A percentile compares a stretch with the other conserved stretches of the same genome.
Conservation (phyloP, 2,329 filamentous ascomycete species). For the Peltaster fructicola region DNA sequence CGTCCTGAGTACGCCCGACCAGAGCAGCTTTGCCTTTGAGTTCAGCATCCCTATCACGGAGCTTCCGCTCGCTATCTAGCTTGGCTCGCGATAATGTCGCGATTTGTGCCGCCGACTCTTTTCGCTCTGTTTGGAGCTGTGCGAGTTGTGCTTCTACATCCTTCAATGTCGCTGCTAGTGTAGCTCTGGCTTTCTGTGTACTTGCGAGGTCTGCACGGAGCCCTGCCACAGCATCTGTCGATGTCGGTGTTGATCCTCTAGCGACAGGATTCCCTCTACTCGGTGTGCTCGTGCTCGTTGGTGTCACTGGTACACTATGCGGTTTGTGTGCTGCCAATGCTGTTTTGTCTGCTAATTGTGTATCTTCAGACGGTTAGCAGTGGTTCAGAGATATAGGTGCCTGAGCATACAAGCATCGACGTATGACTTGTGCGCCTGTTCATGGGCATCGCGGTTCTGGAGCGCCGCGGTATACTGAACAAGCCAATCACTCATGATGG, state of each 20-base stretch:
- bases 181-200: constrained; percentile 55
- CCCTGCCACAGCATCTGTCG: constrained; percentile 6
- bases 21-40: constrained; percentile 67
- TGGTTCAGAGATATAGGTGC: constrained; percentile 1
- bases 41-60: constrained; percentile 75
- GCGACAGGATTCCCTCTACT: constrained; percentile 2
- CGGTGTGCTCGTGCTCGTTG: constrained; percentile 1
- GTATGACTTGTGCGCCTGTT: constrained; percentile 46
- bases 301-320: not conserved
- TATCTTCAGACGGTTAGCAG: constrained; percentile 21
- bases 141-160: constrained; percentile 46
- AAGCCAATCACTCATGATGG: constrained; percentile 53
- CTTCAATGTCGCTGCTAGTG: constrained; percentile 47
- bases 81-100: constrained; percentile 45
- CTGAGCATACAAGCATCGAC: constrained; percentile 58
- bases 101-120: constrained; percentile 44
- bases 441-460: constrained; percentile 50
- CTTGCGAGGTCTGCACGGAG: constrained; percentile 55
- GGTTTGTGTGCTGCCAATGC: constrained; percentile 7
- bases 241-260: not conserved
- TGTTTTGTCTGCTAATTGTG: constrained; percentile 29
- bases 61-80: constrained; percentile 41
- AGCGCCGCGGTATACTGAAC: constrained; percentile 66
- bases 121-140: constrained; percentile 41
- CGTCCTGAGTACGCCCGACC: constrained; percentile 78